Evolutionary conservation across 2,329 filamentous ascomycete genomes (phyloP).

Genomic region (Alternaria novae-zelandiae): DNA sequence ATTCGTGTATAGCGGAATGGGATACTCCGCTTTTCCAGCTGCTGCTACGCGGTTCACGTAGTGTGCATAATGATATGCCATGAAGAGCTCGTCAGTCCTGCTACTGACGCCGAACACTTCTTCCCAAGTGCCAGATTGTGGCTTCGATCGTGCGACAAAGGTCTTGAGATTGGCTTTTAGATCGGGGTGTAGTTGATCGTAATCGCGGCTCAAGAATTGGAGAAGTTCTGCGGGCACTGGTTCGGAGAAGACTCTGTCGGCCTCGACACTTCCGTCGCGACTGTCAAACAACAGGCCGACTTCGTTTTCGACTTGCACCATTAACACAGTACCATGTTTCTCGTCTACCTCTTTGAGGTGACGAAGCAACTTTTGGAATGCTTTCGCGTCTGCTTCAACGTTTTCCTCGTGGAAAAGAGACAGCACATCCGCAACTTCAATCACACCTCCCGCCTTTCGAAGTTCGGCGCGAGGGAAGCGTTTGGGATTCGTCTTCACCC

Average conservation of each 20-base stretch:
- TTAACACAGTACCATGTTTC: constrained; percentile 58
- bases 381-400: constrained; percentile 47
- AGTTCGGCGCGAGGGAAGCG: constrained; percentile 35
- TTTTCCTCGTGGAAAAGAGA: constrained; percentile 46
- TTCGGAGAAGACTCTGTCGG: constrained; percentile 45
- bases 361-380: constrained; percentile 48
- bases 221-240: constrained; percentile 49
- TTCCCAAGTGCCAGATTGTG: constrained; percentile 41
- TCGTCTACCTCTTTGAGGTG: constrained; percentile 55
- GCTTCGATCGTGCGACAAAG: constrained; percentile 11
- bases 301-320: constrained; percentile 67
- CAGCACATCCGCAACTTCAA: constrained; percentile 28
- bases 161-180: constrained; percentile 10
- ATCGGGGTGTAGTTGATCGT: constrained; percentile 31
- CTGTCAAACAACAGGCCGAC: constrained; percentile 58
- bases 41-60: constrained; percentile 53
- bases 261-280: constrained; percentile 53
- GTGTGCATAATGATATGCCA: constrained; percentile 54
- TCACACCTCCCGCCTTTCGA: constrained; percentile 26
- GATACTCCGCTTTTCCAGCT: constrained; percentile 51
- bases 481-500: constrained; percentile 45
- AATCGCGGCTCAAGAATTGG: constrained; percentile 38
- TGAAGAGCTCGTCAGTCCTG: constrained; percentile 55
- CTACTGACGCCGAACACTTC: constrained; percentile 50
- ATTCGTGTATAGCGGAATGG: constrained; percentile 55